phyloP scores from a whole-genome alignment of 2,329 filamentous ascomycete genomes.

The Hypoxylon sp. region DNA sequence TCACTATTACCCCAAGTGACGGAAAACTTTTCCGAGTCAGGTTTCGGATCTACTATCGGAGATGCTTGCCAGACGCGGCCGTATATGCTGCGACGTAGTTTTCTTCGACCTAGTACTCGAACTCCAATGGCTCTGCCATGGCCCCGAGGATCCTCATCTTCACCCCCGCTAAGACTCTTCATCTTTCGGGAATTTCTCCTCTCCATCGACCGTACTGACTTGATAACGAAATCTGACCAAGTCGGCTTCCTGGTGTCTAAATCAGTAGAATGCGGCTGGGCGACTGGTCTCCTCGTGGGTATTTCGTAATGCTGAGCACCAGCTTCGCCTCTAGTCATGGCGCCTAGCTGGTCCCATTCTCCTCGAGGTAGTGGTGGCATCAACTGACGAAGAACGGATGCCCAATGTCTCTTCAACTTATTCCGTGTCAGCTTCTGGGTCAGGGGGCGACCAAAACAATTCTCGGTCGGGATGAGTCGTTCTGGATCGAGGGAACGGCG shows the following conservation, averaged over 20 bases:
- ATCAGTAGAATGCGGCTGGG: conserved; percentile 18
- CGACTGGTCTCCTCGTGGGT: conserved; percentile 57
- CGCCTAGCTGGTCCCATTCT: conserved; percentile 71
- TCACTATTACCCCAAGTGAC: conserved; percentile 64
- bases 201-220: conserved; percentile 59
- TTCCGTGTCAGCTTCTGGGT: conserved; percentile 58
- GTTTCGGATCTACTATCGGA: conserved; percentile 57
- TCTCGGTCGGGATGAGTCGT: conserved; percentile 58
- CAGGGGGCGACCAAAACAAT: conserved; percentile 66
- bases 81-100: conserved; percentile 65
- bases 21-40: conserved; percentile 48
- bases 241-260: conserved; percentile 54
- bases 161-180: conserved; percentile 57
- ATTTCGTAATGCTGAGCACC: conserved; percentile 56
- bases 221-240: conserved; percentile 62
- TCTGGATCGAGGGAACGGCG: conserved; percentile 56
- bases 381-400: conserved; percentile 60
- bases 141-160: conserved; percentile 56
- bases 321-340: conserved; percentile 62
- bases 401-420: conserved; percentile 66
- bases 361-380: conserved; percentile 68
- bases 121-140: conserved; percentile 54
- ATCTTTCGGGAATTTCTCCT: conserved; percentile 55
- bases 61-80: conserved; percentile 50
- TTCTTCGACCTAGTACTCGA: conserved; percentile 58